Conservation (phyloP, 2,329 filamentous ascomycete genomes). For the Trichoderma sp. region DNA sequence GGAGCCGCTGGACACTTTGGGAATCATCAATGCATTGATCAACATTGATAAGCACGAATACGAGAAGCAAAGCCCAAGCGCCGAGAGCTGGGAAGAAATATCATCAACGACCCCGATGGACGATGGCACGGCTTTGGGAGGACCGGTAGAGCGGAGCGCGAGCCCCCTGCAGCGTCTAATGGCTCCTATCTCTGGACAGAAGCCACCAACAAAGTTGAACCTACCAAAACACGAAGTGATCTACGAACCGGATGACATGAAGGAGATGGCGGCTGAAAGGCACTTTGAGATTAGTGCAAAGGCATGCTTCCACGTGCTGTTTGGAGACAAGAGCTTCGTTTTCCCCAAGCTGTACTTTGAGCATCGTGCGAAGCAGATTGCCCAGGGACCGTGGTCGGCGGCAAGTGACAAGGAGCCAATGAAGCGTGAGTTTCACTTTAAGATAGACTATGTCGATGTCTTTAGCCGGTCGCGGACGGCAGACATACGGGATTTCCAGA, state of each 20-base stretch:
- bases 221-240: constrained; percentile 76
- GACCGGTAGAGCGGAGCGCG: constrained; percentile 31
- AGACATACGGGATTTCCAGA: constrained; percentile 76
- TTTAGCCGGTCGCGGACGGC: constrained; percentile 59
- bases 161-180: constrained; percentile 38
- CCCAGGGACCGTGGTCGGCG: constrained; percentile 75
- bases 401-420: constrained; percentile 65
- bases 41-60: constrained; percentile 67
- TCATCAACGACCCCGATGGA: constrained; percentile 60
- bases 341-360: constrained; percentile 91
- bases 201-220: constrained; percentile 66
- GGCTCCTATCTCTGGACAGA: constrained; percentile 34
- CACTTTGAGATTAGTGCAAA: constrained; percentile 91
- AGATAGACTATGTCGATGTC: constrained; percentile 64
- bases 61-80: constrained; percentile 62
- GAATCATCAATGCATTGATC: constrained; percentile 68
- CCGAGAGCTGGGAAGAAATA: constrained; percentile 89
- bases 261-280: constrained; percentile 69
- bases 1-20: constrained; percentile 64
- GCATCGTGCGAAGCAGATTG: constrained; percentile 71
- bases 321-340: constrained; percentile 92
- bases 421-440: constrained; percentile 76
- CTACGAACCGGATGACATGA: constrained; percentile 81
- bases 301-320: constrained; percentile 91
- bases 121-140: constrained; percentile 43